Evolutionary conservation across 371 early-diverging fungal genomes (phyloP).

Genomic region (Circinella umbellata): DNA sequence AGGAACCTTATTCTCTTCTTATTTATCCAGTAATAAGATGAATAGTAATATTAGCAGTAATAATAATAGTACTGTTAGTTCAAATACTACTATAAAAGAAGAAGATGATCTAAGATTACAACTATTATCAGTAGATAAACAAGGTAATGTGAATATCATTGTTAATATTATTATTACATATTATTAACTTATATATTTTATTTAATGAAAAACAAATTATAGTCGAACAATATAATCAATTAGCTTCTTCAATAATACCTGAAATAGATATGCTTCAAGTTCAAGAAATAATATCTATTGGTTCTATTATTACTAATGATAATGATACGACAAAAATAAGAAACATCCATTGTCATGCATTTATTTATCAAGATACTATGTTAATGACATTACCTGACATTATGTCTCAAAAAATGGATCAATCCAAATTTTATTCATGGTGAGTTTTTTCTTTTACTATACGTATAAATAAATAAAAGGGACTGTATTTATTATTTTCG

Average conservation of each 20-base stretch:
- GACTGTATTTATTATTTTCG: not conserved
- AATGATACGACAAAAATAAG: too few species aligned
- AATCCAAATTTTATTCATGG: constrained; percentile 6
- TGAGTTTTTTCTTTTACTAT: constrained; percentile 2
- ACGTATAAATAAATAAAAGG: not conserved
- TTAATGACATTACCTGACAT: constrained; percentile 10
- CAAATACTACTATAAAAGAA: too few species aligned
- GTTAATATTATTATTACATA: too few species aligned
- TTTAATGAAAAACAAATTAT: too few species aligned
- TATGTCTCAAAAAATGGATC: constrained; percentile 1
- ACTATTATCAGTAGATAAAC: too few species aligned
- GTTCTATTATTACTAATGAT: not conserved
- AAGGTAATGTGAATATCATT: too few species aligned
- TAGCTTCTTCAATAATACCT: not conserved
- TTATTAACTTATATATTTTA: too few species aligned
- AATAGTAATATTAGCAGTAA: too few species aligned
- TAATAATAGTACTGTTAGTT: too few species aligned
- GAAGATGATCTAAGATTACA: too few species aligned
- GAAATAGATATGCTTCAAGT: not conserved
- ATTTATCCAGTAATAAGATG: too few species aligned
- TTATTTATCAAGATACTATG: constrained; percentile 10
- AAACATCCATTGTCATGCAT: not conserved
- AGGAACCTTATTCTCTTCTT: too few species aligned
- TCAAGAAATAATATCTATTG: not conserved
- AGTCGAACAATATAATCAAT: not conserved